These are phyloP conservation scores for Tolypocladium capitatum DNA, from an alignment of 2,329 filamentous ascomycete species.

Conservation along the genomic window DNA sequence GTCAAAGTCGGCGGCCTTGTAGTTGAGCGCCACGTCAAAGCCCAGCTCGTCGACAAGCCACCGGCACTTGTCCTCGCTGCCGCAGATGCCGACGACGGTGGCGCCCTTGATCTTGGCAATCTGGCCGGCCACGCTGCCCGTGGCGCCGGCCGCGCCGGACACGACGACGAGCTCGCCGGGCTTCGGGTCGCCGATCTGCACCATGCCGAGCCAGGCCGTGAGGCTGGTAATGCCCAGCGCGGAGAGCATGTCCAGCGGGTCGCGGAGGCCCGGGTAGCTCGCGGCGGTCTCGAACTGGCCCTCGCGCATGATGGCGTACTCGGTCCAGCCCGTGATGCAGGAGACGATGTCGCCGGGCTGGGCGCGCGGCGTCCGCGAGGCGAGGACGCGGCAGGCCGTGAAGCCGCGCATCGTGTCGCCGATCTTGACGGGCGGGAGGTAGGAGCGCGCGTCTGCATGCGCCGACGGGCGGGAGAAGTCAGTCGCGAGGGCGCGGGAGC, in stretches of 20 bases:
- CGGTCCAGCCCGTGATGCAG: conserved; percentile 48
- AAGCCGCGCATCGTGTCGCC: conserved; percentile 56
- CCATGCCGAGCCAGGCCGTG: conserved; percentile 65
- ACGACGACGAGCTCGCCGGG: conserved; percentile 64
- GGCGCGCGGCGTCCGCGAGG: conserved; percentile 41
- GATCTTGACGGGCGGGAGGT: conserved; percentile 55
- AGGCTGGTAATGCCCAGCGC: conserved; percentile 54
- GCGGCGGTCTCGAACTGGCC: conserved; percentile 31
- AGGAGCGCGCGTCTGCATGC: conserved; percentile 42
- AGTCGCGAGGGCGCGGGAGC: no score
- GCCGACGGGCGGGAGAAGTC: no score
- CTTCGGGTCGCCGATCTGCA: conserved; percentile 53
- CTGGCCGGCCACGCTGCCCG: conserved; percentile 63
- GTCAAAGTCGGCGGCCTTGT: conserved; percentile 51
- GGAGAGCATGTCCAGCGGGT: conserved; percentile 46
- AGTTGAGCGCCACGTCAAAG: conserved; percentile 56
- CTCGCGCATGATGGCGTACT: conserved; percentile 46
- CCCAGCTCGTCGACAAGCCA: conserved; percentile 53
- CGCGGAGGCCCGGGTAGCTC: conserved; percentile 24
- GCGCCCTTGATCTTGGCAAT: conserved; percentile 61
- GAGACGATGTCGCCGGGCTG: conserved; percentile 45
- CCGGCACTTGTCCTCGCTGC: conserved; percentile 51
- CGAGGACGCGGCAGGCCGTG: conserved; percentile 47
- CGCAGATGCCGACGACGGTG: conserved; percentile 51
- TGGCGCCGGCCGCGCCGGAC: conserved; percentile 65